phyloP scores from a whole-genome alignment of 129 eudicot genomes.

The Lonicera japonica region DNA sequence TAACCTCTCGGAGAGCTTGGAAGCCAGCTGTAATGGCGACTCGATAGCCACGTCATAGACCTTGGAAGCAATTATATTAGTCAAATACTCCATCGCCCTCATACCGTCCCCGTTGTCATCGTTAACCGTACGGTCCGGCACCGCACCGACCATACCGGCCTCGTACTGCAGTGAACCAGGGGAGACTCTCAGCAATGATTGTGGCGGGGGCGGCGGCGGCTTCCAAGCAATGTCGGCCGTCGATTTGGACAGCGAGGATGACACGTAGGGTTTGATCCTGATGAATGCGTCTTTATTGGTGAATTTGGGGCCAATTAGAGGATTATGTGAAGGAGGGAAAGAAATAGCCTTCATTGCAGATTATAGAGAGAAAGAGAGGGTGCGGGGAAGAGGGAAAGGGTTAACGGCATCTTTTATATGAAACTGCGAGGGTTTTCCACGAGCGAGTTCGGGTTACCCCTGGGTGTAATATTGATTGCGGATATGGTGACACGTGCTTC shows the following conservation, averaged over 20 bases:
- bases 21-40: slow-evolving; percentile 67
- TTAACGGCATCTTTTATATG: too few species aligned
- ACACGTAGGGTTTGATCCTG: slow-evolving; percentile 9
- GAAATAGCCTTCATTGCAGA: not conserved
- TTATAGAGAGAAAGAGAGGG: not conserved
- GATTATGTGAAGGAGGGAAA: not conserved
- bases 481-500: too few species aligned
- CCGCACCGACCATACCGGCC: slow-evolving; percentile 20
- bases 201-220: slow-evolving; percentile 7
- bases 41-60: slow-evolving; percentile 61
- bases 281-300: not conserved
- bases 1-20: slow-evolving; percentile 56
- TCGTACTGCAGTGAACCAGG: slow-evolving; percentile 41
- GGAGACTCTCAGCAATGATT: slow-evolving; percentile 27
- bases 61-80: slow-evolving; percentile 41
- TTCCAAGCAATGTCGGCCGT: slow-evolving; percentile 20
- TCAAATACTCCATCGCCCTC: slow-evolving; percentile 53
- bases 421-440: too few species aligned
- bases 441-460: too few species aligned
- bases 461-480: too few species aligned
- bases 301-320: slow-evolving; percentile 3
- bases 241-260: slow-evolving; percentile 34
- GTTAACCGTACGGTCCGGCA: slow-evolving; percentile 7
- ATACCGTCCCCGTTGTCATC: slow-evolving; percentile 21
- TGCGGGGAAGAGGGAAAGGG: too few species aligned